These are phyloP conservation scores for Aspergillus aculeatinus DNA, from an alignment of 2,329 filamentous ascomycete genomes.

Conservation along the genomic window DNA sequence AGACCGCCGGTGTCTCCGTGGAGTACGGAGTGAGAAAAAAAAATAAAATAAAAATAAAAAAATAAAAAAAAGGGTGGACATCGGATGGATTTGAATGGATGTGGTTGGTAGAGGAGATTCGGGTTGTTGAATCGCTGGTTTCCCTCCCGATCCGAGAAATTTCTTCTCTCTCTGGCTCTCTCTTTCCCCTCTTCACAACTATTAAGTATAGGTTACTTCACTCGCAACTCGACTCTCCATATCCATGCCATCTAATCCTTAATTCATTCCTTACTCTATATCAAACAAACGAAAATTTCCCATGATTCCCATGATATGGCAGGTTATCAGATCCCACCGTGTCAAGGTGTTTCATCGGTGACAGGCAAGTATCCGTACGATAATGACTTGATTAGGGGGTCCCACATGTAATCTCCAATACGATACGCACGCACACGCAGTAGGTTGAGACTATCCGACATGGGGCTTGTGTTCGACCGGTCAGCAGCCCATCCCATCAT, in stretches of 20 bases:
- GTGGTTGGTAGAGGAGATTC: slow-evolving; percentile 16
- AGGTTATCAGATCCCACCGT: no score
- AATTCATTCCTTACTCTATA: background rate
- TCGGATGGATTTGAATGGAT: slow-evolving; percentile 13
- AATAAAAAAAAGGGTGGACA: slow-evolving; percentile 14
- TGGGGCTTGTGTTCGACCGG: background rate
- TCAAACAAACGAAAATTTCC: background rate
- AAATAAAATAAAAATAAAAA: background rate
- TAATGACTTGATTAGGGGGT: slow-evolving; percentile 3
- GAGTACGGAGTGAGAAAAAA: background rate
- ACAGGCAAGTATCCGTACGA: slow-evolving; percentile 5
- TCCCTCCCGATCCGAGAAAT: slow-evolving; percentile 14
- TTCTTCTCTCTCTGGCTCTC: slow-evolving; percentile 4
- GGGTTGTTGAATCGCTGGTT: slow-evolving; percentile 20
- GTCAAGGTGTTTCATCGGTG: background rate
- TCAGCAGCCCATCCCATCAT: background rate
- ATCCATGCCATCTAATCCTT: background rate
- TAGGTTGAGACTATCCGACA: background rate
- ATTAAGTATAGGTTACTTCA: background rate
- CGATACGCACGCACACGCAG: background rate
- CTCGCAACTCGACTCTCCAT: background rate
- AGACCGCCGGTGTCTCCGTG: background rate
- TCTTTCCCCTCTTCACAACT: background rate
- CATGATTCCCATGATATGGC: no score
- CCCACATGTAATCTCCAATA: slow-evolving; percentile 5